A percentile compares a stretch with the other conserved stretches of the same genome.
Conservation (phyloP, 139 green algal genomes). For the Volvox africanus region DNA sequence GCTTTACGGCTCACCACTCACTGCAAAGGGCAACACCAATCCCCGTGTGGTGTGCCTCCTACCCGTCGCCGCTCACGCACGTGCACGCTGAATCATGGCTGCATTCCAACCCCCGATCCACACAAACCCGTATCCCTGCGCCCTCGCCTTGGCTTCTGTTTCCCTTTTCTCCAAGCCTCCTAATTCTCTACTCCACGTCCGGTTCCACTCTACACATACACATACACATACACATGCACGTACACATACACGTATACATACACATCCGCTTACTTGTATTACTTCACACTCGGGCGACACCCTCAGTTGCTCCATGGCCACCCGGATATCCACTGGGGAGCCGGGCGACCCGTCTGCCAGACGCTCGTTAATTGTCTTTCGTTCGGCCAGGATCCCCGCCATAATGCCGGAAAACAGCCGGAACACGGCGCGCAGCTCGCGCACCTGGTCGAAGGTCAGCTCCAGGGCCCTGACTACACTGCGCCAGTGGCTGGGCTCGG, state of each 20-base stretch:
- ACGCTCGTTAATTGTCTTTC: not conserved
- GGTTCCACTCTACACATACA: not conserved
- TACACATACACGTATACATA: not conserved
- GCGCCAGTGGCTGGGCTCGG: conserved; percentile 24
- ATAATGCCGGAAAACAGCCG: conserved; percentile 20
- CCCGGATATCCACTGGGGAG: not conserved
- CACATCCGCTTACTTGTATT: not conserved
- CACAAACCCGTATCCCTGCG: too few relatives aligned
- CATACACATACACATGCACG: not conserved
- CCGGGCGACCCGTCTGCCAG: conserved; percentile 6
- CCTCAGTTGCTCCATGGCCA: conserved; percentile 10
- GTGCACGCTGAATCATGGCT: too few relatives aligned
- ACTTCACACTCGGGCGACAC: conserved; percentile 16
- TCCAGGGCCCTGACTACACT: conserved; percentile 7
- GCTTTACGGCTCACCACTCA: too few relatives aligned
- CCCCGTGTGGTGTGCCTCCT: too few relatives aligned
- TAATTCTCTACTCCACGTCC: too few relatives aligned
- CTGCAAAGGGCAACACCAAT: too few relatives aligned
- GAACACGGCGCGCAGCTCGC: not conserved
- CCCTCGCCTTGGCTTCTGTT: too few relatives aligned
- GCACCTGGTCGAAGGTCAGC: not conserved
- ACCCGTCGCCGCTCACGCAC: too few relatives aligned
- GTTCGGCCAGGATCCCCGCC: not conserved
- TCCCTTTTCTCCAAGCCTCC: too few relatives aligned
- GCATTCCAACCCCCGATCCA: too few relatives aligned